Base-by-base conservation (phyloP, 176 grass and related monocot species). In the Aegilops bicornis region DNA sequence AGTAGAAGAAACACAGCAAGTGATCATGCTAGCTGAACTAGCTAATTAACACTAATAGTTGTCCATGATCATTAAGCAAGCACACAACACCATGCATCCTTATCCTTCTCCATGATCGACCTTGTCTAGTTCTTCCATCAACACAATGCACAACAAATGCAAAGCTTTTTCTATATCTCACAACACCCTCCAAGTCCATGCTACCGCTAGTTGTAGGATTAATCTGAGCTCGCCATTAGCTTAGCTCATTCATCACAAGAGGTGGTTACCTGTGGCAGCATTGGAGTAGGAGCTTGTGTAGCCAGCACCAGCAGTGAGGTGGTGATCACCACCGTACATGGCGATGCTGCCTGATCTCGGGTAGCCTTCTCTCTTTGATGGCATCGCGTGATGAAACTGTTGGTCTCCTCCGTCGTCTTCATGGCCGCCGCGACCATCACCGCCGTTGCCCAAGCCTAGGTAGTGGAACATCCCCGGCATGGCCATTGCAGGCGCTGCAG, bases 221-320 rank as follows among this genome's bases (percentile, higher is more conserved):
- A 35, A n/a, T 4, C 24, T 3, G 42, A 48, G 47, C 27, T 59
- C 22, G 33, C 61, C 65, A 68, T 70, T 40, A 43, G 85, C n/a
- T 56, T 60, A 60, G 85, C 10, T 71, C 50, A 10, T 58, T 72
- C 54, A 81, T 84, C 80, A 91, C 90, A 91, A 82, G 82, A 88
- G 86, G 66, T 87, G 89, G 76, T 91, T 91, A 91, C 90, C 90
- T 91, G 90, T 78, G 7, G 82, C 58, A 1, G 79, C 63, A 68
- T 60, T 91, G 82, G 86, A 65, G 69, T 91, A 91, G 56, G 82
- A 71, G 31, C 17, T 77, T 4, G 90, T 58, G 82, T 91, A 91
- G 1, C 86, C 82, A 11, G 40, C 78, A 0, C 86, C 82, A 8
- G 64, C 78, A 15, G 78, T 7, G 64, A 82, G 32, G 39, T 85